phyloP scores from a whole-genome alignment of 306 rosid species.

The Gastrolobium villosum region DNA sequence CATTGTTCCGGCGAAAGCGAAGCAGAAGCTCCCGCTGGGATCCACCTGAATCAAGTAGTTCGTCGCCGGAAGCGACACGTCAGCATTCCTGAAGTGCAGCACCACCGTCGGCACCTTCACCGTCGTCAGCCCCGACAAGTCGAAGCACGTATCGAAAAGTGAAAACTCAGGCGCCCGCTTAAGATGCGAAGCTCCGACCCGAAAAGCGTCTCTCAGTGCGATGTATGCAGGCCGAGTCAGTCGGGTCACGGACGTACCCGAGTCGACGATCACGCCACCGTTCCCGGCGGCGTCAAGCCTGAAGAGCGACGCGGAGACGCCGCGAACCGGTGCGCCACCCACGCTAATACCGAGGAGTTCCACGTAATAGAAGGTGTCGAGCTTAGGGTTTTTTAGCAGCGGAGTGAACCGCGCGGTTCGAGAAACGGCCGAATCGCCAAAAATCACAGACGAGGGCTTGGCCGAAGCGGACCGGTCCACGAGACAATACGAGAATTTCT shows the following conservation, averaged over 20 bases:
- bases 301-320: constrained; percentile 70
- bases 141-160: constrained; percentile 87
- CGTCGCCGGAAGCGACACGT: constrained; percentile 80
- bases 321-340: constrained; percentile 75
- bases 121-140: constrained; percentile 73
- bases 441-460: constrained; percentile 74
- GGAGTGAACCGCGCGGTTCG: constrained; percentile 90
- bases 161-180: constrained; percentile 83
- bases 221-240: constrained; percentile 77
- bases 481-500: constrained; percentile 88
- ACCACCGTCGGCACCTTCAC: constrained; percentile 95
- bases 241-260: constrained; percentile 93
- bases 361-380: constrained; percentile 87
- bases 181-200: constrained; percentile 63
- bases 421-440: constrained; percentile 83
- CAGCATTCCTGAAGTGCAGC: constrained; percentile 82
- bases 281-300: constrained; percentile 72
- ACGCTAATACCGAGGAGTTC: constrained; percentile 84
- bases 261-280: constrained; percentile 92
- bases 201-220: constrained; percentile 75
- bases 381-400: constrained; percentile 68
- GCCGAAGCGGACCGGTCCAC: constrained; percentile 92
- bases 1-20: constrained; percentile 91
- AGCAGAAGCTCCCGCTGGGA: constrained; percentile 81
- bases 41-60: constrained; percentile 94